Evolutionary conservation across 768 basidiomycete genomes (phyloP).

Genomic region (Nidularia pulvinata): DNA sequence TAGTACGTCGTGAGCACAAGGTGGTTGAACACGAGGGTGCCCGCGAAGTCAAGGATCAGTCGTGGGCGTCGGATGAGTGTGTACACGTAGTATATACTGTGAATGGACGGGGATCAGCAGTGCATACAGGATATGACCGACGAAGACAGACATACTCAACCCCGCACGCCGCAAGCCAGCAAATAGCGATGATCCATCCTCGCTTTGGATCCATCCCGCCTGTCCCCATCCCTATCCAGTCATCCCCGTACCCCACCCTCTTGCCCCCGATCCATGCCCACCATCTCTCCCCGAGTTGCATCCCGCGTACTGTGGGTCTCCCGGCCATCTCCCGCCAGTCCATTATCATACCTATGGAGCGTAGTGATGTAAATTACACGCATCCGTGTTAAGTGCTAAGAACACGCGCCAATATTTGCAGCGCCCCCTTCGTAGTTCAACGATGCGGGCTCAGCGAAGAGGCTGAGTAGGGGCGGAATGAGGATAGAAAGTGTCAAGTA

Average conservation of each 20-base stretch:
- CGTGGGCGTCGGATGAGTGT: constrained; percentile 88
- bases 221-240: constrained; percentile 47
- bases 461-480: constrained; percentile 73
- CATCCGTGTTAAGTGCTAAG: not conserved
- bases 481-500: constrained; percentile 88
- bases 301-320: constrained; percentile 67
- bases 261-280: constrained; percentile 80
- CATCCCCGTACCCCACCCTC: constrained; percentile 62
- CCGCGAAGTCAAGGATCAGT: constrained; percentile 90
- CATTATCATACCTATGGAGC: constrained; percentile 77
- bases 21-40: constrained; percentile 92
- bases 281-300: constrained; percentile 68
- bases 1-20: constrained; percentile 94
- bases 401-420: constrained; percentile 67
- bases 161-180: constrained; percentile 82
- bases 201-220: constrained; percentile 69
- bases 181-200: constrained; percentile 89
- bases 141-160: constrained; percentile 74
- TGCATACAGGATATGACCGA: not conserved
- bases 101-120: not conserved
- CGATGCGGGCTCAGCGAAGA: constrained; percentile 74
- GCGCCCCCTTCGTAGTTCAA: constrained; percentile 78
- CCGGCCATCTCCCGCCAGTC: constrained; percentile 98
- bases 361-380: not conserved
- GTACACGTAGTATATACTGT: constrained; percentile 79